Evolutionary conservation across 2,329 filamentous ascomycete genomes (phyloP), one percentile per base, ranked within the genome.

Genomic region (Pseudogymnoascus sp.): DNA sequence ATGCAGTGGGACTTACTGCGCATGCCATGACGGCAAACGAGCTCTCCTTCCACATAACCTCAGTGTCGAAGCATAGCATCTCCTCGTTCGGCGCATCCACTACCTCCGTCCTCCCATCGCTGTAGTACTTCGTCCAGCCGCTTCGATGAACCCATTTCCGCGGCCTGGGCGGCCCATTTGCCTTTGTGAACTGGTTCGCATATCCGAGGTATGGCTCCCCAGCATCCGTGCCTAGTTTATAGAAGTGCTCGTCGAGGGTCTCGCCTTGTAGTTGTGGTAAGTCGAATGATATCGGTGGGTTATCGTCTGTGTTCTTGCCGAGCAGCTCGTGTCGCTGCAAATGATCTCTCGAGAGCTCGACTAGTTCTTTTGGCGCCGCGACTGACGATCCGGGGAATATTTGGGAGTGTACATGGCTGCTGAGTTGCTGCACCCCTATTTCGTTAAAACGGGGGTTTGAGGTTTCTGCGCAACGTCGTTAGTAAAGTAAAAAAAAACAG

Each of bases 11-110:
- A 67, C 91, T 91, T 16, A 87, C 89, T 12, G 95, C 94, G 71
- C 93, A 97, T 20, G 95, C 94, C 91, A 99, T 97, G 62, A 96
- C 91, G 0, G 95, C 91, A 73, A 91, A 99, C 0, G 89, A 87
- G 66, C 87, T 93, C 70, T 94, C 85, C 72, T 95, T 96, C 83
- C 88, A 99, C 87, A 99, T 87, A 54, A 97, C 92, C 74, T 99
- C 94, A 1, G 92, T 96, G 74, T 99, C 94, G 68, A 99, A 99
- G 37, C 89, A 92, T 60, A 97, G 78, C 80, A 93, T 87, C 3
- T 82, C 76, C 70, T 94, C 92, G 63, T 93, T 80, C 0, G 95
- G 94, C 8, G 85, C 84, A 64, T 88, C 85, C 4, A 96, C 84
- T 2, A 79, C 73, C 71, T 94, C 89, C n/a, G 80, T 81, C 11